phyloP scores from a whole-genome alignment of 345 rosid species.

The Euclidium syriacum region DNA sequence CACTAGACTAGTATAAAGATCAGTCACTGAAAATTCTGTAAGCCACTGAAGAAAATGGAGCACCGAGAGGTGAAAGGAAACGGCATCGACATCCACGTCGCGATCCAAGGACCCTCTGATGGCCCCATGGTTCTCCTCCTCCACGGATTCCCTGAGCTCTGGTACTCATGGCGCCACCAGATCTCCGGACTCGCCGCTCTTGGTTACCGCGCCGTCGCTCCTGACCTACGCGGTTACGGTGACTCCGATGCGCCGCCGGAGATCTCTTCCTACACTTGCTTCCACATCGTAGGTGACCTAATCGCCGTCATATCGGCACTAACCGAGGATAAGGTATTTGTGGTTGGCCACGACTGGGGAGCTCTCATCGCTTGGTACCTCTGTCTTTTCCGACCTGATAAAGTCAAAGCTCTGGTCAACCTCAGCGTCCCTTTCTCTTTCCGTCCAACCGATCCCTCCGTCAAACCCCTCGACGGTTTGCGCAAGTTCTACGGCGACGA shows the following conservation, averaged over 20 bases:
- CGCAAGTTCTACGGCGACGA: conserved; percentile 56
- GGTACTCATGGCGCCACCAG: conserved; percentile 38
- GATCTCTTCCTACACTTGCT: conserved; percentile 25
- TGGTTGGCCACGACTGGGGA: conserved; percentile 37
- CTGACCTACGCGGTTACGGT: conserved; percentile 34
- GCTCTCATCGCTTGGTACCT: conserved; percentile 32
- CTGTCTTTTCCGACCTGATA: conserved; percentile 27
- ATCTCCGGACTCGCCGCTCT: conserved; percentile 24
- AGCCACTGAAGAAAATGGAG: too few species aligned
- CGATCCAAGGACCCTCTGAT: conserved; percentile 41
- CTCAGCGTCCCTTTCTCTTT: conserved; percentile 26
- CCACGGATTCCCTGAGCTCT: conserved; percentile 34
- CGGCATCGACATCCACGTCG: conserved; percentile 67
- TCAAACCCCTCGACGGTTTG: conserved; percentile 40
- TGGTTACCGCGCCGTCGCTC: conserved; percentile 34
- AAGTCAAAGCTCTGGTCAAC: conserved; percentile 30
- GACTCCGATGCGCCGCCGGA: conserved; percentile 22
- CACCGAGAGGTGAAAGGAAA: conserved; percentile 49
- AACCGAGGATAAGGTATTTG: conserved; percentile 30
- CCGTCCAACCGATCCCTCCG: not conserved
- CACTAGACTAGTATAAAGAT: not conserved
- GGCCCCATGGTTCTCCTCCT: conserved; percentile 27
- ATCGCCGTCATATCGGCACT: conserved; percentile 8
- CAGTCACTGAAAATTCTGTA: not conserved
- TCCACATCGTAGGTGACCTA: conserved; percentile 25